A percentile compares a stretch with the other conserved stretches of the same genome.
phyloP scores from a whole-genome alignment of 306 rosid genomes.

The Castanea sativa region DNA sequence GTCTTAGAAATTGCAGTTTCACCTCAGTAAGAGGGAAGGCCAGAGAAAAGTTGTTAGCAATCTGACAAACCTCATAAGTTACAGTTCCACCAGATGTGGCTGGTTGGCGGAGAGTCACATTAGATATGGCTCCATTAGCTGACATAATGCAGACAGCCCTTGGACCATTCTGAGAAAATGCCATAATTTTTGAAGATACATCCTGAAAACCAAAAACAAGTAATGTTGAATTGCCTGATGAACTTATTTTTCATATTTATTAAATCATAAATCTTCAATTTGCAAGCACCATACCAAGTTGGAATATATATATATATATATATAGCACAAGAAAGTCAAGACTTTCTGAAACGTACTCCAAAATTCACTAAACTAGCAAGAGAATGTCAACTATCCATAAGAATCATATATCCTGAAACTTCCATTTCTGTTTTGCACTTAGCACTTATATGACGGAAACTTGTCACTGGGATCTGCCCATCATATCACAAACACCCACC shows the following conservation, averaged over 20 bases:
- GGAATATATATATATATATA: neutral
- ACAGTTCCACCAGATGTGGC: slow-evolving; percentile 71
- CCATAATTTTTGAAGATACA: slow-evolving; percentile 49
- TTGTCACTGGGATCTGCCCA: neutral
- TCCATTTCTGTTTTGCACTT: neutral
- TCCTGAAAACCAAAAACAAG: slow-evolving; percentile 48
- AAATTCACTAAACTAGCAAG: neutral
- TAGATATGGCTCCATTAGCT: slow-evolving; percentile 73
- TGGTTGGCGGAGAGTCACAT: slow-evolving; percentile 67
- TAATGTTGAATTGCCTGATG: neutral
- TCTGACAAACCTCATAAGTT: slow-evolving; percentile 77
- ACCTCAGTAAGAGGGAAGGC: neutral
- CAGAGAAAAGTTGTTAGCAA: neutral
- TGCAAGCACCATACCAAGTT: neutral
- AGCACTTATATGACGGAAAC: neutral
- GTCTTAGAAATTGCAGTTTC: slow-evolving; percentile 4
- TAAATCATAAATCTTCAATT: neutral
- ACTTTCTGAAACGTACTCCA: neutral
- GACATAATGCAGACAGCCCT: slow-evolving; percentile 59
- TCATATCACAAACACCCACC: neutral
- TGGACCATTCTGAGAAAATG: slow-evolving; percentile 58
- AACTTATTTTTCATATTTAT: neutral
- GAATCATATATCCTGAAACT: neutral
- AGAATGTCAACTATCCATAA: neutral
- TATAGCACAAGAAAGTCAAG: too few species aligned